Evolutionary conservation across 306 rosid species (phyloP).

Genomic region (Acacia confusa): DNA sequence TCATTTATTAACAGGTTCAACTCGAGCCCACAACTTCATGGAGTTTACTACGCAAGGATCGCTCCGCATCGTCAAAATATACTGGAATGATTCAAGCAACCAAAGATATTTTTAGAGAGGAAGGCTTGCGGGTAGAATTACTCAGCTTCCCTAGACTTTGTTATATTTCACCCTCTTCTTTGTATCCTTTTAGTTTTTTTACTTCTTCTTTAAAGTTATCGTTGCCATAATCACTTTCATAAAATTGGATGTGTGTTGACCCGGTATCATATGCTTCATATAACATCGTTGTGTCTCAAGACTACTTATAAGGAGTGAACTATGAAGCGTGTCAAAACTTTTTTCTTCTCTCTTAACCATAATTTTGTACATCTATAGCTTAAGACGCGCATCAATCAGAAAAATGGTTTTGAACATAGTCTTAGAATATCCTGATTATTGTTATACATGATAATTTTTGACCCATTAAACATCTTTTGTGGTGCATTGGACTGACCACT

Average conservation of each 20-base stretch:
- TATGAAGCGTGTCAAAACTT: not conserved
- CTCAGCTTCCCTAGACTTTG: slow-evolving; percentile 22
- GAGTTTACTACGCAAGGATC: slow-evolving; percentile 53
- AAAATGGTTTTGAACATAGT: not conserved
- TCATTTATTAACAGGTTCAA: slow-evolving; percentile 70
- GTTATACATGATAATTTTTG: not conserved
- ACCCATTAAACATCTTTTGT: not conserved
- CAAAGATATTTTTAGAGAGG: slow-evolving; percentile 89
- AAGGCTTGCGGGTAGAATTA: slow-evolving; percentile 75
- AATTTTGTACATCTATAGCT: not conserved
- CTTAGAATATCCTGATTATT: not conserved
- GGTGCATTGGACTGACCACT: not conserved
- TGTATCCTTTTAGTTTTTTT: not conserved
- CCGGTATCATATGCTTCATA: not conserved
- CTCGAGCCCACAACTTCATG: slow-evolving; percentile 90
- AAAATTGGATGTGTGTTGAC: not conserved
- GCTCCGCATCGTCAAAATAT: slow-evolving; percentile 74
- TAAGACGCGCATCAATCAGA: not conserved
- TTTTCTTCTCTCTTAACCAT: not conserved
- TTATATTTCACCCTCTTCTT: not conserved
- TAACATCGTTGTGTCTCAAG: too few relatives aligned
- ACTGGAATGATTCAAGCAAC: slow-evolving; percentile 93
- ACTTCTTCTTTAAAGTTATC: not conserved
- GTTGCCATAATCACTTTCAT: not conserved
- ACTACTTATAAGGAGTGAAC: not conserved